phyloP scores from a whole-genome alignment of 352 stramenopile species.

The Pythium plurisporium region DNA sequence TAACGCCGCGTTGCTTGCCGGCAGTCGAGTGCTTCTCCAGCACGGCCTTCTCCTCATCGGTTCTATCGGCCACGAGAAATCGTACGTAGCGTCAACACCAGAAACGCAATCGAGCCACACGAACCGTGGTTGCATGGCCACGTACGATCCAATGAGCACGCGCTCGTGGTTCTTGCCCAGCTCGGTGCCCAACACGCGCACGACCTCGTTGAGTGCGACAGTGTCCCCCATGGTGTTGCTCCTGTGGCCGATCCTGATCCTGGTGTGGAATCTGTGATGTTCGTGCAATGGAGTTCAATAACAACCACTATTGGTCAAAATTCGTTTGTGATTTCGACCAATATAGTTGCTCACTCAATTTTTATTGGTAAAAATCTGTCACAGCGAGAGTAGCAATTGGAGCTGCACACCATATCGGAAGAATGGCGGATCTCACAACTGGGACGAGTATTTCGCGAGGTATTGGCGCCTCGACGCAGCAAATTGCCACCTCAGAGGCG shows the following conservation, averaged over 20 bases:
- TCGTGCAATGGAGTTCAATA: conserved; percentile 11
- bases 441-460: too few species aligned
- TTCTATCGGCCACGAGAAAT: conserved; percentile 30
- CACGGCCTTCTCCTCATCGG: conserved; percentile 56
- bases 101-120: not conserved
- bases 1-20: conserved; percentile 37
- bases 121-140: not conserved
- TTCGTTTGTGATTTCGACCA: conserved; percentile 1
- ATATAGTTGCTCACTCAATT: too few species aligned
- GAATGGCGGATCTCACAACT: conserved; percentile 9
- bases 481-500: not conserved
- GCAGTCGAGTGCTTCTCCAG: conserved; percentile 44
- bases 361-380: not conserved
- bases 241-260: not conserved
- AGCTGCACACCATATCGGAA: not conserved
- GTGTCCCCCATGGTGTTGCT: conserved; percentile 10
- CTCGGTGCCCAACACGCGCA: conserved; percentile 59
- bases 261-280: conserved; percentile 3
- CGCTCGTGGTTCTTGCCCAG: conserved; percentile 45
- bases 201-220: conserved; percentile 52
- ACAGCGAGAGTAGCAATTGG: not conserved
- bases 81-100: not conserved
- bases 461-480: too few species aligned
- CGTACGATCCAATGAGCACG: conserved; percentile 56
- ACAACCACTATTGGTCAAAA: conserved; percentile 13